Evolutionary conservation across 1,139 yeast species (phyloP).

Genomic region (Yamadazyma trypodendri): DNA sequence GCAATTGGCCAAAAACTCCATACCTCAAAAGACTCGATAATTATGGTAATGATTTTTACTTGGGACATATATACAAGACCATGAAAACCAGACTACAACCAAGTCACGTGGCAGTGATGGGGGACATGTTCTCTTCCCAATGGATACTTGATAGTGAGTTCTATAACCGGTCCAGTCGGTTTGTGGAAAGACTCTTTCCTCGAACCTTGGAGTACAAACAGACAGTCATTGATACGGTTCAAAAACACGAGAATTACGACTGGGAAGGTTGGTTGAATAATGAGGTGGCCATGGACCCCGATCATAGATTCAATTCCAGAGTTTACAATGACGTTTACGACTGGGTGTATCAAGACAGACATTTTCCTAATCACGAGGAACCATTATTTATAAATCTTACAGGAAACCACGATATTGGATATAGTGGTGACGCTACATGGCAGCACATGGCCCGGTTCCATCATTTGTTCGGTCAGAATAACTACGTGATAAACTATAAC

Average conservation of each 20-base stretch:
- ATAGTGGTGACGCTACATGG: slow-evolving; percentile 90
- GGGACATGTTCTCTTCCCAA: slow-evolving; percentile 92
- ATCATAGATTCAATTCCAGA: slow-evolving; percentile 45
- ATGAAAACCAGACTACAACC: slow-evolving; percentile 69
- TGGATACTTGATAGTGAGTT: slow-evolving; percentile 92
- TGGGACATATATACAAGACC: slow-evolving; percentile 75
- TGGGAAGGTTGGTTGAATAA: slow-evolving; percentile 50
- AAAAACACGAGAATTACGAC: slow-evolving; percentile 49
- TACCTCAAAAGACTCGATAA: slow-evolving; percentile 77
- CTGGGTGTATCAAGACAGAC: slow-evolving; percentile 50
- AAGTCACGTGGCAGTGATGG: slow-evolving; percentile 82
- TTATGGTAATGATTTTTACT: slow-evolving; percentile 81
- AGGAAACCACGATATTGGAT: slow-evolving; percentile 96
- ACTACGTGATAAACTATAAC: slow-evolving; percentile 73
- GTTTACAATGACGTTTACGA: slow-evolving; percentile 62
- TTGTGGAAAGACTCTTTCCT: slow-evolving; percentile 61
- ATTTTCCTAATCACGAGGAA: slow-evolving; percentile 33
- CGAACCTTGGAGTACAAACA: slow-evolving; percentile 49
- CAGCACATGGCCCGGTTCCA: slow-evolving; percentile 84
- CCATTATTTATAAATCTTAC: slow-evolving; percentile 77
- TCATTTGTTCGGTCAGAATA: slow-evolving; percentile 75
- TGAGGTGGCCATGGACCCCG: slow-evolving; percentile 39
- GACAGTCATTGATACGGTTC: slow-evolving; percentile 46
- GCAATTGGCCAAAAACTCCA: slow-evolving; percentile 72
- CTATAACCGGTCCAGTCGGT: slow-evolving; percentile 72